phyloP scores from a whole-genome alignment of 1,139 yeast genomes.

The Sugiyamaella paludigena region DNA sequence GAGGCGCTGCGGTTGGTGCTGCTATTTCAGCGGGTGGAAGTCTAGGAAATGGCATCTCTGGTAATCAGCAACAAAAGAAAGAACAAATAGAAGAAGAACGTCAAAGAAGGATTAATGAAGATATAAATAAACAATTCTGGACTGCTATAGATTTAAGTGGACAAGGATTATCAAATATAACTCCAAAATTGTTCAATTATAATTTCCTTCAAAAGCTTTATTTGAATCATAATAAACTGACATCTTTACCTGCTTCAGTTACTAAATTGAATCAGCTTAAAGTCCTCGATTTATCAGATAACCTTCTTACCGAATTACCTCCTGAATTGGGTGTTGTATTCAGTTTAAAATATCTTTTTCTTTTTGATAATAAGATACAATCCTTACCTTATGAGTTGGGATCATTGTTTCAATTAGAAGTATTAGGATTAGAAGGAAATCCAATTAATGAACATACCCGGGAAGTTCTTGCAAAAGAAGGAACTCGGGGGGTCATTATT shows the following conservation, averaged over 20 bases:
- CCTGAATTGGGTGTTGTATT: constrained; percentile 78
- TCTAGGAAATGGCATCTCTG: constrained; percentile 24
- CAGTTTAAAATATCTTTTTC: constrained; percentile 74
- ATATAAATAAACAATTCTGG: constrained; percentile 82
- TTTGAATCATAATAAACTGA: constrained; percentile 80
- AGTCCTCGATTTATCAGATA: constrained; percentile 82
- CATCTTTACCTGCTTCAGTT: constrained; percentile 65
- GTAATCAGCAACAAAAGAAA: constrained; percentile 40
- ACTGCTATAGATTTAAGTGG: constrained; percentile 91
- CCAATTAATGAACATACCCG: constrained; percentile 68
- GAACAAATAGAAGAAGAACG: constrained; percentile 79
- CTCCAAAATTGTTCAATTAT: constrained; percentile 75
- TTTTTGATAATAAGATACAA: constrained; percentile 80
- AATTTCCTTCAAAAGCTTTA: constrained; percentile 83
- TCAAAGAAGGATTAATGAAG: constrained; percentile 69
- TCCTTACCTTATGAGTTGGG: constrained; percentile 85
- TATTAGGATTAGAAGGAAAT: constrained; percentile 92
- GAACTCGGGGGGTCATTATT: constrained; percentile 78
- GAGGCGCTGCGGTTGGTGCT: constrained; percentile 33
- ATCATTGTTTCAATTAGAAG: constrained; percentile 75
- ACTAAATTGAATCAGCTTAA: constrained; percentile 69
- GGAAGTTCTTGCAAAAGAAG: constrained; percentile 71
- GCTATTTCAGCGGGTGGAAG: constrained; percentile 13
- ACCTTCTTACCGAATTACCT: constrained; percentile 69
- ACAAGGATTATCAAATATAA: constrained; percentile 70